Base-by-base conservation (phyloP, 2,329 filamentous ascomycete species). In the Ceratocystis harringtonii region DNA sequence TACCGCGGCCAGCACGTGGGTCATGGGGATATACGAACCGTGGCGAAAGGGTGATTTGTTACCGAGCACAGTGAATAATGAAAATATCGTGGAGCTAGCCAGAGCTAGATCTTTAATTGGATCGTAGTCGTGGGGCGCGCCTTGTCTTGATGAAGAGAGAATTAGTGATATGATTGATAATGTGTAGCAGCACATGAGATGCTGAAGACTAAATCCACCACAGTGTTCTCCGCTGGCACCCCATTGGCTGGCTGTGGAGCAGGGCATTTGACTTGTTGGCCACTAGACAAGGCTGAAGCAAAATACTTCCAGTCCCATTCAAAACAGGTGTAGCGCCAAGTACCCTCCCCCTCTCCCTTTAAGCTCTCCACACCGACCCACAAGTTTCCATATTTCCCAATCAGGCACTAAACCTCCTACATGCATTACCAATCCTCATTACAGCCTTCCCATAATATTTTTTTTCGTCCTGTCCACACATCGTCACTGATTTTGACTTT, bases 381-480 rank as follows among this genome's bases (percentile, higher is more conserved):
- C 30, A n/a, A 28, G 36, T 10, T 30, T 58, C 8, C 55, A 58
- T 19, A 58, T 32, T 32, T 62, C 61, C 61, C 61, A 62, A 30
- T n/a, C 61, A 62, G 61, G 55, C 55, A 58, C 32, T 32, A 57
- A 43, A 44, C 55, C 32, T 64, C 58, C 52, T 62, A 36, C 32
- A 19, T 45, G 41, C 43, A 57, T 62, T 61, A 63, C 60, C 48
- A 45, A 65, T 58, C 52, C 61, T 8, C 45, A 43, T 61, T 64
- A 62, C 63, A 65, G 52, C 61, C 61, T 65, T 58, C 62, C 64
- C 57, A 66, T 60, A 57, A 68, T 62, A 66, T 64, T 68, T 66
- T 65, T 64, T 61, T 52, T 32, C 61, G 62, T 28, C 45, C 52
- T 50, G 45, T 36, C 28, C 45, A 63, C 25, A 45, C 50, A 62